Base-by-base conservation (phyloP, 805 yeast species). In the Hanseniaspora jakobsenii region DNA sequence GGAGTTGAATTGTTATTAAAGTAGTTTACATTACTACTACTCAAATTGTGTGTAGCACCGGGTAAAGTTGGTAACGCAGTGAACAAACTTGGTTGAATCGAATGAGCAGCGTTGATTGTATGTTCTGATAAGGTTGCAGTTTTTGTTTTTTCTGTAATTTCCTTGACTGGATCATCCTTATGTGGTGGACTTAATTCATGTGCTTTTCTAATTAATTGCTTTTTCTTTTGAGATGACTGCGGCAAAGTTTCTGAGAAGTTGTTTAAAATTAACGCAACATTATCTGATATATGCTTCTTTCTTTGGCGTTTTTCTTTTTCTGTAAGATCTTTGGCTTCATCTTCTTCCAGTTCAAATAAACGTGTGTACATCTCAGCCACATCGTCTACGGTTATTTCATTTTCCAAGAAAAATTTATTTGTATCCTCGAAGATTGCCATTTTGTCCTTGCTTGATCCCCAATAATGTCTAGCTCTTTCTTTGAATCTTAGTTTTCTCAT, bases 401-500 rank as follows among this genome's bases (percentile, higher is more conserved):
- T 67, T 23, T 67, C 58, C 30, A 67, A 66, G 55, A 64, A 82
- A 9, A 62, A 55, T 16, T 62, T 62, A 53, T 78, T 81, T 12
- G 73, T 49, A 1, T 61, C 58, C 21, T 61, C 56, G 57, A 84
- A 85, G 41, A 63, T 55, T 7, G 65, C 64, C 50, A 77, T 66
- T 7, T 65, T 65, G 6, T 61, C 58, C 10, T 59, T 58, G 23
- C 77, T 67, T 51, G 78, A 75, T 41, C 73, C 68, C 42, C 82
- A 61, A 56, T 84, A 82, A 58, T 81, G 86, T 56, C 79, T 77
- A 1, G 94, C 95, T 55, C 95, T 68, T 57, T 84, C 94, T 50
- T 81, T 89, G 23, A 85, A 67, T 52, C 95, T 70, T 56, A 69
- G 62, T 49, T 65, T 70, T 52, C 75, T 81, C 32, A 67, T 61